A percentile compares a stretch with the other conserved stretches of the same genome.
Evolutionary conservation across 352 stramenopile species (phyloP).

Genomic region (Pythium insidiosum): DNA sequence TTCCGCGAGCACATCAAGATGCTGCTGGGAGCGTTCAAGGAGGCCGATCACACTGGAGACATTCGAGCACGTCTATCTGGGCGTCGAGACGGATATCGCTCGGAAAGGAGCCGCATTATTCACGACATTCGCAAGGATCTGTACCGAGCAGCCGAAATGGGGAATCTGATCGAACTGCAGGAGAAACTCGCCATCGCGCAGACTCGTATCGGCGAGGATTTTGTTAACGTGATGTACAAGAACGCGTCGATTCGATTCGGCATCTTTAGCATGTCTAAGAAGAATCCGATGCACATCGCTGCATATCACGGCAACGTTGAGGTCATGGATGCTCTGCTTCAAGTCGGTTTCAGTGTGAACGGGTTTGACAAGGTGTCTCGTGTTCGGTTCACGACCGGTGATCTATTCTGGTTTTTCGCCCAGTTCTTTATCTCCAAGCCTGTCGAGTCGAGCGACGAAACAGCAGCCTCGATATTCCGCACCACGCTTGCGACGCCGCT

Average conservation of each 20-base stretch:
- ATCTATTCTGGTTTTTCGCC: constrained; percentile 72
- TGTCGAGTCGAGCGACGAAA: constrained; percentile 33
- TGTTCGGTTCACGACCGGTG: constrained; percentile 67
- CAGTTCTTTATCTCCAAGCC: constrained; percentile 53
- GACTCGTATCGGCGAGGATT: constrained; percentile 39
- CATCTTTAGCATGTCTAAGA: constrained; percentile 61
- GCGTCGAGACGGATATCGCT: constrained; percentile 24
- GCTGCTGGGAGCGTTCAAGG: constrained; percentile 77
- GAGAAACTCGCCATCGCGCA: constrained; percentile 37
- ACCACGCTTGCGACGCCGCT: constrained; percentile 64
- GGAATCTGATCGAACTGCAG: constrained; percentile 54
- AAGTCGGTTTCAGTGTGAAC: constrained; percentile 52
- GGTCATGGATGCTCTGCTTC: constrained; percentile 39
- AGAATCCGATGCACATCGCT: constrained; percentile 77
- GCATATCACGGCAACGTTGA: constrained; percentile 59
- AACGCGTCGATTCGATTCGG: constrained; percentile 37
- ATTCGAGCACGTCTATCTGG: constrained; percentile 41
- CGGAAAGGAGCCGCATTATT: constrained; percentile 32
- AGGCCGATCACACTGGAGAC: constrained; percentile 74
- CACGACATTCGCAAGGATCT: constrained; percentile 63
- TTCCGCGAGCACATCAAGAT: constrained; percentile 85
- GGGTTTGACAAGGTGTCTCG: constrained; percentile 66
- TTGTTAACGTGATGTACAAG: constrained; percentile 53
- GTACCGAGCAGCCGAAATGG: constrained; percentile 58
- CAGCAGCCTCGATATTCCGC: constrained; percentile 49